Base-by-base conservation (phyloP, 345 rosid species). In the Citrus maxima region DNA sequence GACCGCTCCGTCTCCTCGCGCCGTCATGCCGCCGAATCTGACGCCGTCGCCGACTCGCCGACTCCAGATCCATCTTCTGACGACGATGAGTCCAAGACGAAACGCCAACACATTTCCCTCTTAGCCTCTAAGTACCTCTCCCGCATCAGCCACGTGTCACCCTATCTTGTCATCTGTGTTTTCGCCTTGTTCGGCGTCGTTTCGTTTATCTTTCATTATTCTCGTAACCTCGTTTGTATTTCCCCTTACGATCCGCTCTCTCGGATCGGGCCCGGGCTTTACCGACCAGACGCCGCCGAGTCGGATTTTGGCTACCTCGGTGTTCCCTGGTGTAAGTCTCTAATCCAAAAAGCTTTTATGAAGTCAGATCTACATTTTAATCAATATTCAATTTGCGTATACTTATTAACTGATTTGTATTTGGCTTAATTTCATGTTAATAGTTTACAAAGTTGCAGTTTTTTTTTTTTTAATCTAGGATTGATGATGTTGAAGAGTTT, bases 241-340 rank as follows among this genome's bases (percentile, higher is more conserved):
- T 88, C 98, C 24, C 85, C 93, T 27, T 89, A 85, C 80, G 94
- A 89, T 83, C 91, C 91, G 2, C 83, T 68, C 40, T 88, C 97
- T 54, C 93, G 98, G 79, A 86, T 87, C 82, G 93, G 89, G 28
- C 90, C 90, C 81, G 92, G 88, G 55, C 88, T 91, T 70, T 91
- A 88, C 79, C 94, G 93, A 2, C 72, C 91, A 55, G 98, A 93
- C 38, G 98, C 95, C 3, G 86, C 92, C 59, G 98, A 90, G 64
- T 93, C 97, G 30, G 98, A 94, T 76, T 97, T 97, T 78, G 99
- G 97, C 25, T 85, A 84, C 79, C 92, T 97, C 28, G 99, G 99
- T 75, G 99, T 93, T 79, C 99, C 99, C 84, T 97, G 98, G 98
- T 96, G 99, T 96, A 93, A 90, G 98, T 84, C 74, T 77, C 80